These are phyloP conservation scores for Exophiala xenobiotica DNA, from an alignment of 2,329 filamentous ascomycete species.

Conservation along the genomic window DNA sequence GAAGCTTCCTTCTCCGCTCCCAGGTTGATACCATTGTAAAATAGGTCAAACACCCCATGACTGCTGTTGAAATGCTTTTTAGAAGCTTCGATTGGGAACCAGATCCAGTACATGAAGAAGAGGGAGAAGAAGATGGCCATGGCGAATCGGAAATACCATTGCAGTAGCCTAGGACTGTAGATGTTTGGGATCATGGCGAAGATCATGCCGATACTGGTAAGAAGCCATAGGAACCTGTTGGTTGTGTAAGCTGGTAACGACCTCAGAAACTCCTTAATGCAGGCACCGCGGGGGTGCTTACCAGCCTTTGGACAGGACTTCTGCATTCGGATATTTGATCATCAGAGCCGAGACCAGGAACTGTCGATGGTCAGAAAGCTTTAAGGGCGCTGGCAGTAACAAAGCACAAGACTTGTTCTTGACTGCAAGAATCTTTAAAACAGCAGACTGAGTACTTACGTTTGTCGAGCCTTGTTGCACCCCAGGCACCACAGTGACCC, in stretches of 20 bases:
- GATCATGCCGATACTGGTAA: constrained; percentile 39
- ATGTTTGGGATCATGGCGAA: constrained; percentile 41
- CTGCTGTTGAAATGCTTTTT: constrained; percentile 37
- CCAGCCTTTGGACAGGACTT: constrained; percentile 39
- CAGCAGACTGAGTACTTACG: too few relatives aligned
- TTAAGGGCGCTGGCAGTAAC: too few relatives aligned
- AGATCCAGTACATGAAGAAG: constrained; percentile 40
- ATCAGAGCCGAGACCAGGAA: constrained; percentile 43
- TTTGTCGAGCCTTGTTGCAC: constrained; percentile 43
- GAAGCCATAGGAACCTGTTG: constrained; percentile 37
- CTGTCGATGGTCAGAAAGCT: too few relatives aligned
- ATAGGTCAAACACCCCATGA: constrained; percentile 37
- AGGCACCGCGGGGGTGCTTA: neutral
- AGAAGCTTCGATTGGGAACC: constrained; percentile 40
- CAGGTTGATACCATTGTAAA: constrained; percentile 43
- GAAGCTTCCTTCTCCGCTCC: constrained; percentile 37
- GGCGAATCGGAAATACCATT: constrained; percentile 41
- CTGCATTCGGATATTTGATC: constrained; percentile 39
- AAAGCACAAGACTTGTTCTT: too few relatives aligned
- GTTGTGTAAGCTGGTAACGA: too few relatives aligned
- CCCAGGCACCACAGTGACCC: constrained; percentile 41
- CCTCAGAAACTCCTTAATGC: too few relatives aligned
- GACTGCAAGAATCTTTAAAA: too few relatives aligned
- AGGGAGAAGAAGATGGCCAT: constrained; percentile 39
- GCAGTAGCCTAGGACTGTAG: constrained; percentile 36